Percentiles rank a stretch among this genome's conserved stretches.
Conservation (phyloP, 306 rosid genomes). For the Pterocarpus santalinus region DNA sequence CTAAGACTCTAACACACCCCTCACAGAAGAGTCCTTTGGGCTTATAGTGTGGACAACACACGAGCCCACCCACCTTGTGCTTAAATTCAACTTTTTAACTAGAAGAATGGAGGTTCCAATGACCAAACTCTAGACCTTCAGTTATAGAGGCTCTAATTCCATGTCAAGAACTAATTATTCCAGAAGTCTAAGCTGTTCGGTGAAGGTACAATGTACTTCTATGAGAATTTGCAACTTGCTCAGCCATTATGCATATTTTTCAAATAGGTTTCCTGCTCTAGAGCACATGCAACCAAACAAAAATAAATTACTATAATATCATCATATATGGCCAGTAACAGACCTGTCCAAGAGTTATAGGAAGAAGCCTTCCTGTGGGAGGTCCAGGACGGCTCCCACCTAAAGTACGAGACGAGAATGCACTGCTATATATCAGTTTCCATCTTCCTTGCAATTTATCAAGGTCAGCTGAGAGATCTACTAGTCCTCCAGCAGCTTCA, state of each 20-base stretch:
- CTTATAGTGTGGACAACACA: too few relatives aligned
- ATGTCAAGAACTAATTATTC: not conserved
- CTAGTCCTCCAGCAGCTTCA: conserved; percentile 77
- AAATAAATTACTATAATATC: not conserved
- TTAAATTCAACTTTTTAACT: too few relatives aligned
- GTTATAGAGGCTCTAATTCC: too few relatives aligned
- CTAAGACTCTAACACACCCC: too few relatives aligned
- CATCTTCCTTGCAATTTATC: conserved; percentile 95
- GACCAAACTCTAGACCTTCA: not conserved
- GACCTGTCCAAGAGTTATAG: conserved; percentile 95
- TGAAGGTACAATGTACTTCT: not conserved
- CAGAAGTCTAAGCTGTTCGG: not conserved
- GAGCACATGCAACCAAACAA: not conserved
- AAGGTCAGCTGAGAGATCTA: conserved; percentile 71
- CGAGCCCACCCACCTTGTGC: too few relatives aligned
- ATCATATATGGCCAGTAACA: conserved; percentile 14
- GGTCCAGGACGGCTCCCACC: conserved; percentile 99
- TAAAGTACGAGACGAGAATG: conserved; percentile 84
- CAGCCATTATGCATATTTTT: not conserved
- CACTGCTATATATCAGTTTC: conserved; percentile 93
- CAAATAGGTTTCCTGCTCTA: conserved; percentile 6
- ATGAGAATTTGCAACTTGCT: not conserved
- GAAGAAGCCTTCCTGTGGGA: conserved; percentile 89
- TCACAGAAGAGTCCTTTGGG: too few relatives aligned
- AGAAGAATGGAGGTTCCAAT: too few relatives aligned